Evolutionary conservation across 148 eudicot species (phyloP).

Genomic region (Heliosperma pusillum): DNA sequence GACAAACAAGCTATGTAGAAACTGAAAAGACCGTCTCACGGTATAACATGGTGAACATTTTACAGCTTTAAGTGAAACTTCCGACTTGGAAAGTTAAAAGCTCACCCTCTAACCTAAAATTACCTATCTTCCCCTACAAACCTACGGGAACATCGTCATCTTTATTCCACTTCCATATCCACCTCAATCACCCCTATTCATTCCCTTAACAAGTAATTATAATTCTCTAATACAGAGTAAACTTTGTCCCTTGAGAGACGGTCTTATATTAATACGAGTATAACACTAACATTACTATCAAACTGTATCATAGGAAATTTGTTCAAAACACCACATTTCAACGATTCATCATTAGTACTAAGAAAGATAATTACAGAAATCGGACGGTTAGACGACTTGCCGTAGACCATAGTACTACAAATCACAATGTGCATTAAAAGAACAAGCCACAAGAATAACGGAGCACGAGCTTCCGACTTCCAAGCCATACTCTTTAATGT

Average conservation of each 20-base stretch:
- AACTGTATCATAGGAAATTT: neutral
- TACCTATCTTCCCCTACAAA: neutral
- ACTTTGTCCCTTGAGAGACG: neutral
- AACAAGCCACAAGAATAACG: conserved; percentile 23
- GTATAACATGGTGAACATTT: neutral
- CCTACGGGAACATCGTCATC: neutral
- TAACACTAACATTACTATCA: neutral
- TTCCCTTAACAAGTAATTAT: neutral
- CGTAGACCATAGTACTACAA: conserved; percentile 32
- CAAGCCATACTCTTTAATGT: conserved; percentile 18
- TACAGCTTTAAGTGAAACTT: neutral
- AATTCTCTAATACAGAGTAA: too few species aligned
- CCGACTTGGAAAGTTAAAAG: neutral
- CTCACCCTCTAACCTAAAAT: neutral
- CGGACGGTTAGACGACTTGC: conserved; percentile 62
- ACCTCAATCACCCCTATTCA: neutral
- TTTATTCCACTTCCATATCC: neutral
- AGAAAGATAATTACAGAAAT: conserved; percentile 51
- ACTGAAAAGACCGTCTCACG: neutral
- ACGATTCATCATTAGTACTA: neutral
- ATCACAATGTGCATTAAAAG: conserved; percentile 24
- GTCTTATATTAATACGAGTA: neutral
- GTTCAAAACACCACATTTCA: neutral
- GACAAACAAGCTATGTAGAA: conserved; percentile 1
- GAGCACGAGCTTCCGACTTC: conserved; percentile 4